Base-by-base conservation (phyloP, 176 grass and related monocot genomes). In the Zoysia pacifica region DNA sequence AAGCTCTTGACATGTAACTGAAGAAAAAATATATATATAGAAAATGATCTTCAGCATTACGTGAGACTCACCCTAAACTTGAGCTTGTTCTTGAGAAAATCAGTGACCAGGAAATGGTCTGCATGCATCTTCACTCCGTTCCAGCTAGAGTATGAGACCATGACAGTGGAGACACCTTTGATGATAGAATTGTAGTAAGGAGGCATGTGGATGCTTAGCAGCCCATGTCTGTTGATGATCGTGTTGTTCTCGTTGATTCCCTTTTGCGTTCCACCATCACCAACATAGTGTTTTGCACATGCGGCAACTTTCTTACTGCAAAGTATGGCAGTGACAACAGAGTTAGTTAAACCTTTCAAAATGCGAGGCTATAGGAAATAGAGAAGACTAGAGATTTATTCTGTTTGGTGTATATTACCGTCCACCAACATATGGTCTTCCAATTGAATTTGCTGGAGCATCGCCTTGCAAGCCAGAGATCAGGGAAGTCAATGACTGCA, bases 71-170 rank as follows among this genome's bases (percentile, higher is more conserved):
- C 92, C 92, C 89, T 87, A 19, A 94, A 94, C 9, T 73, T 77
- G 63, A 94, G 92, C 38, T 70, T 94, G 47, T 94, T 91, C 77
- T 94, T 94, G 43, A 94, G 92, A 62, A 86, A 87, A 69, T 94
- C 83, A 11, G 89, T 94, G 66, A 94, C 48, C 4, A 94, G 77
- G 70, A 49, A 62, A 82, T 84, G 85, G 64, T 94, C 91, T 11
- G 92, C 86, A n/a, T 94, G 92, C 92, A 94, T 94, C 49, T 94
- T 94, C 35, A 51, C 69, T 42, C 92, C 92, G 1, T 94, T 94
- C 92, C 88, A 91, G 38, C 92, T 94, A 19, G 92, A 94, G 69
- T 87, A 94, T 0, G 92, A 94, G 72, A 82, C 69, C 92, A 94
- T 94, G 63, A 94, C 84, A 11, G 92, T 91, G 8, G 92, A 91